Evolutionary conservation across 257 asterid species (phyloP).

Genomic region (Fraxinus pennsylvanica): DNA sequence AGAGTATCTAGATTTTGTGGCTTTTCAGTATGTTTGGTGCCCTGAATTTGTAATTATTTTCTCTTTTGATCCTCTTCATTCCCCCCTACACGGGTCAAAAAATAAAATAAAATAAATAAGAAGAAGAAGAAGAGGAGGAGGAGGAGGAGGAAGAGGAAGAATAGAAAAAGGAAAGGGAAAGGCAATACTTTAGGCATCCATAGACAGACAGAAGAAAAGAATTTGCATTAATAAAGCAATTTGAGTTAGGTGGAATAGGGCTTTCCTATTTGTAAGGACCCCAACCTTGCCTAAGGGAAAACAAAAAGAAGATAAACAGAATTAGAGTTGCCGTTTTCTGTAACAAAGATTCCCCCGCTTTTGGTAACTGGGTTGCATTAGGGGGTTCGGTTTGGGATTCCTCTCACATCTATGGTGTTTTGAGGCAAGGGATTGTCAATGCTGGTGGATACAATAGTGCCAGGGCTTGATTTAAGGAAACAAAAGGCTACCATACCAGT

Average conservation of each 20-base stretch:
- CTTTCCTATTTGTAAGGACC: too few relatives aligned
- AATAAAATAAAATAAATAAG: too few relatives aligned
- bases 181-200: not conserved
- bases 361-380: too few relatives aligned
- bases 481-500: not conserved
- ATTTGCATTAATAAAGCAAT: too few relatives aligned
- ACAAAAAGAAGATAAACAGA: too few relatives aligned
- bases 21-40: not conserved
- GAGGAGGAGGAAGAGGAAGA: too few relatives aligned
- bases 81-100: not conserved
- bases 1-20: not conserved
- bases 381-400: not conserved
- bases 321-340: too few relatives aligned
- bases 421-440: not conserved
- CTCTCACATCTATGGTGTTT: not conserved
- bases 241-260: too few relatives aligned
- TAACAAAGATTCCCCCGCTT: too few relatives aligned
- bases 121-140: not conserved
- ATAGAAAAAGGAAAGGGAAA: not conserved
- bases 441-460: not conserved
- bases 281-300: too few relatives aligned
- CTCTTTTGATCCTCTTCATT: not conserved
- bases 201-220: too few relatives aligned
- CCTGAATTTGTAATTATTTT: not conserved
- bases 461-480: not conserved